A percentile compares a stretch with the other conserved stretches of the same genome.
phyloP scores from a whole-genome alignment of 1,284 basidiomycete genomes.

The Marasmius fiardii region DNA sequence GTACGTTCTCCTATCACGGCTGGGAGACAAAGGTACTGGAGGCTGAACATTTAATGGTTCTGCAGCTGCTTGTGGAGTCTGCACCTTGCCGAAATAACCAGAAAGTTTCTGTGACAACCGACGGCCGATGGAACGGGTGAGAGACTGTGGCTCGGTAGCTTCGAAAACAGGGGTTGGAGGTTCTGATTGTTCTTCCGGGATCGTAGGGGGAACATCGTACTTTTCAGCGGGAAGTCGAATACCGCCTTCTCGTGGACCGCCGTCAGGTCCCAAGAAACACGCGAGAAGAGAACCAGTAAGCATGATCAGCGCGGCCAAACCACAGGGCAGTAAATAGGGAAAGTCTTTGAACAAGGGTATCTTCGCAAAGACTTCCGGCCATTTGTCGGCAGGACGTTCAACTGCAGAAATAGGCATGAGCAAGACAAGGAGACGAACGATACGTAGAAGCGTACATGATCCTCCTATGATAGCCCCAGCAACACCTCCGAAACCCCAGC shows the following conservation, averaged over 20 bases:
- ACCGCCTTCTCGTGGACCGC: conserved; percentile 80
- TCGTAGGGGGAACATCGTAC: conserved; percentile 39
- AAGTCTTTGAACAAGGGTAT: conserved; percentile 72
- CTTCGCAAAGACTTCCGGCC: conserved; percentile 70
- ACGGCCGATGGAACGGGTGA: conserved; percentile 35
- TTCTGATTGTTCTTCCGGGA: conserved; percentile 48
- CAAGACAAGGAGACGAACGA: conserved; percentile 6
- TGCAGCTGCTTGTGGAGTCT: conserved; percentile 21
- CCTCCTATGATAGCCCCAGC: conserved; percentile 86
- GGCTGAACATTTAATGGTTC: conserved; percentile 27
- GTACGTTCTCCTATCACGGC: conserved; percentile 37
- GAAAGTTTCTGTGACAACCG: conserved; percentile 54
- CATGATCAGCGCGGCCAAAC: conserved; percentile 74
- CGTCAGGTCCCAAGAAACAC: conserved; percentile 88
- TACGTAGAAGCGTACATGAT: conserved; percentile 52
- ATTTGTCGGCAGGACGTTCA: conserved; percentile 83
- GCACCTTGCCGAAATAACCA: conserved; percentile 38
- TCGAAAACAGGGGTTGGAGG: conserved; percentile 45
- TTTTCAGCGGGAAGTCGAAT: conserved; percentile 83
- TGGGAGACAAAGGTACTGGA: conserved; percentile 45
- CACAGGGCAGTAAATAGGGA: conserved; percentile 91
- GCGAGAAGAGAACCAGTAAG: conserved; percentile 78
- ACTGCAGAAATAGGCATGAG: conserved; percentile 39
- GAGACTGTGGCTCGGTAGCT: conserved; percentile 32
- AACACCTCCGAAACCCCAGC: conserved; percentile 95